These are phyloP conservation scores for Tagetes patula DNA, from an alignment of 129 eudicot species.

Conservation along the genomic window DNA sequence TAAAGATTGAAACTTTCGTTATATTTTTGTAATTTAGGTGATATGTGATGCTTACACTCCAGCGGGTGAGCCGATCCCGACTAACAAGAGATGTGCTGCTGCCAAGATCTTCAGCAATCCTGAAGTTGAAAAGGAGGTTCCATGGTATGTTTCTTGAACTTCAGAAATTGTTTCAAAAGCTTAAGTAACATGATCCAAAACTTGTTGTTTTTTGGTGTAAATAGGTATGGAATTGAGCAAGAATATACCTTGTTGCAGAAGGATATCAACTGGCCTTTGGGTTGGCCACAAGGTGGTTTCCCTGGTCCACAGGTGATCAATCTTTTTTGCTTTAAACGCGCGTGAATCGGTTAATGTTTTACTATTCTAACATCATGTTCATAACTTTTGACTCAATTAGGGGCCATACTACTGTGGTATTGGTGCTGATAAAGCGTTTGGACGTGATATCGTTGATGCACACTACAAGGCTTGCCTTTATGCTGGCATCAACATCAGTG, in stretches of 20 bases:
- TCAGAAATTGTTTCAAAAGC: not conserved
- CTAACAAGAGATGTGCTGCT: conserved; percentile 75
- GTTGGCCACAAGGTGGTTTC: conserved; percentile 85
- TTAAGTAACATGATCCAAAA: not conserved
- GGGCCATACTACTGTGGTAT: conserved; percentile 94
- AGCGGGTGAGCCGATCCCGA: conserved; percentile 91
- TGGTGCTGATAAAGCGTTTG: conserved; percentile 90
- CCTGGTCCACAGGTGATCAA: conserved; percentile 81
- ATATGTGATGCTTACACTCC: conserved; percentile 97
- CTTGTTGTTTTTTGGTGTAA: not conserved
- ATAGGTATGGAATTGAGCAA: conserved; percentile 91
- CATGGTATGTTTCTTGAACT: conserved; percentile 52
- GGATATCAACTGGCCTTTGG: conserved; percentile 76
- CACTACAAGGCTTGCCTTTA: conserved; percentile 89
- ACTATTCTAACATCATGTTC: not conserved
- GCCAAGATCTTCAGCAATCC: conserved; percentile 76
- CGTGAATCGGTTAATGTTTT: not conserved
- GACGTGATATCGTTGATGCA: conserved; percentile 86
- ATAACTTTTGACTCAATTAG: conserved; percentile 23
- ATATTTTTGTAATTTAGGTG: conserved; percentile 42
- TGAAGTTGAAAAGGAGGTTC: conserved; percentile 71
- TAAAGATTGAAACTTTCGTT: conserved; percentile 5
- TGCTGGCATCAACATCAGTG: conserved; percentile 87
- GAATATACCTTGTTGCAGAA: conserved; percentile 80
- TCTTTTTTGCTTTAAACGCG: not conserved